These are phyloP conservation scores for Peronospora farinosa DNA, from an alignment of 352 stramenopile genomes.

Conservation along the genomic window DNA sequence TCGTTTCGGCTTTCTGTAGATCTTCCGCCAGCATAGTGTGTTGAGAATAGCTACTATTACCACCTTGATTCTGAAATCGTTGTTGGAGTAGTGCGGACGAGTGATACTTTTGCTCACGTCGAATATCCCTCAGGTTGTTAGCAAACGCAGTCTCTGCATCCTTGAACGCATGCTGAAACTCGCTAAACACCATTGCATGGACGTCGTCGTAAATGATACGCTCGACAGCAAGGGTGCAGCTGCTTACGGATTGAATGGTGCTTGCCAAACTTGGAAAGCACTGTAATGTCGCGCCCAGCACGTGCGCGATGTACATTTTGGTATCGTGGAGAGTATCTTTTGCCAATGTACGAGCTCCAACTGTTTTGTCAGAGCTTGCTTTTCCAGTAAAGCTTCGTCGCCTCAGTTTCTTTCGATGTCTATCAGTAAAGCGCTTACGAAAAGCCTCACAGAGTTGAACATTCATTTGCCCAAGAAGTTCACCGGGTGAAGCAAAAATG, in stretches of 20 bases:
- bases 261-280: constrained; percentile 52
- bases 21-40: constrained; percentile 27
- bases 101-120: constrained; percentile 39
- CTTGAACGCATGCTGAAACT: constrained; percentile 42
- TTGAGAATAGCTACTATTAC: constrained; percentile 1
- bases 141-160: constrained; percentile 42
- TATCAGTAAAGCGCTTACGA: constrained; percentile 25
- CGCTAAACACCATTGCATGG: constrained; percentile 47
- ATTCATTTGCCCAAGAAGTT: constrained; percentile 64
- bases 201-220: constrained; percentile 65
- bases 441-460: constrained; percentile 47
- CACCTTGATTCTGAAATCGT: constrained; percentile 6
- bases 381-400: constrained; percentile 14
- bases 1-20: constrained; percentile 37
- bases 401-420: constrained; percentile 21
- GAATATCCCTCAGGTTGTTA: constrained; percentile 44
- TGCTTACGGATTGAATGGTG: constrained; percentile 40
- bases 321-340: constrained; percentile 58
- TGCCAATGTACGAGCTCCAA: constrained; percentile 10
- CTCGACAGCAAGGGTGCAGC: constrained; percentile 50
- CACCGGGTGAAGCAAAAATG: constrained; percentile 42
- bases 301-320: constrained; percentile 61
- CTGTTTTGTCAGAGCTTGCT: constrained; percentile 3
- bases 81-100: constrained; percentile 20
- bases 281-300: constrained; percentile 54